Evolutionary conservation across 1,284 basidiomycete species (phyloP).

Genomic region (Limonomyces culmigenus): DNA sequence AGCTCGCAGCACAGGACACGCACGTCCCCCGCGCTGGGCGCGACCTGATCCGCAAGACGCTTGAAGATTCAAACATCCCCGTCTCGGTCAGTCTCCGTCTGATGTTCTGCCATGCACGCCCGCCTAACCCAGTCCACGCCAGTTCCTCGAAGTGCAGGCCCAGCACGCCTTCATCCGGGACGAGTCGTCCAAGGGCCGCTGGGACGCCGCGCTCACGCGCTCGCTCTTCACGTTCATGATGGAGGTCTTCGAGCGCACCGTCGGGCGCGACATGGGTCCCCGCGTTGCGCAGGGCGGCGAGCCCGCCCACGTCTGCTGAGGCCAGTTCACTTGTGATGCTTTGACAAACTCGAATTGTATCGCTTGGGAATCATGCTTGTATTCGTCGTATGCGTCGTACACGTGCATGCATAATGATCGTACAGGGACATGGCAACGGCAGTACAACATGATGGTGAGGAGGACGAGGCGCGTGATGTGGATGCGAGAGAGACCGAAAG

Average conservation of each 20-base stretch:
- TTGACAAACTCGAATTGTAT: constrained; percentile 3
- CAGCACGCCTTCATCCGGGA: constrained; percentile 92
- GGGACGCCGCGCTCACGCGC: constrained; percentile 80
- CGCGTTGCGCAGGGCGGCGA: constrained; percentile 23
- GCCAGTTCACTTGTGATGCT: too few relatives aligned
- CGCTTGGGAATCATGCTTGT: too few relatives aligned
- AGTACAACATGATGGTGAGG: too few relatives aligned
- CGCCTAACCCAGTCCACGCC: constrained; percentile 4
- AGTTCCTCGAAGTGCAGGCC: constrained; percentile 88
- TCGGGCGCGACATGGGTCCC: constrained; percentile 70
- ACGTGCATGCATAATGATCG: too few relatives aligned
- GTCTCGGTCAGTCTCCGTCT: constrained; percentile 34
- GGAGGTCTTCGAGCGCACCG: constrained; percentile 82
- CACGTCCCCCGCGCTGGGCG: constrained; percentile 77
- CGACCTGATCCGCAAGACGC: constrained; percentile 62
- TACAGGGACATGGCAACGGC: too few relatives aligned
- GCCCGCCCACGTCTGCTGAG: constrained; percentile 66
- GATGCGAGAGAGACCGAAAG: constrained; percentile 15
- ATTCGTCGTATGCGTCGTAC: too few relatives aligned
- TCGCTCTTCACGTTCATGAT: constrained; percentile 77
- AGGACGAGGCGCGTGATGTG: too few relatives aligned
- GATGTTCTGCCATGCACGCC: background rate
- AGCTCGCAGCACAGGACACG: constrained; percentile 45
- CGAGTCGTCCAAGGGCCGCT: constrained; percentile 78
- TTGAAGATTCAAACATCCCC: constrained; percentile 64